A percentile compares a stretch with the other conserved stretches of the same genome.
Conservation (phyloP, 2,329 filamentous ascomycete genomes). For the Didymellaceae sp. region DNA sequence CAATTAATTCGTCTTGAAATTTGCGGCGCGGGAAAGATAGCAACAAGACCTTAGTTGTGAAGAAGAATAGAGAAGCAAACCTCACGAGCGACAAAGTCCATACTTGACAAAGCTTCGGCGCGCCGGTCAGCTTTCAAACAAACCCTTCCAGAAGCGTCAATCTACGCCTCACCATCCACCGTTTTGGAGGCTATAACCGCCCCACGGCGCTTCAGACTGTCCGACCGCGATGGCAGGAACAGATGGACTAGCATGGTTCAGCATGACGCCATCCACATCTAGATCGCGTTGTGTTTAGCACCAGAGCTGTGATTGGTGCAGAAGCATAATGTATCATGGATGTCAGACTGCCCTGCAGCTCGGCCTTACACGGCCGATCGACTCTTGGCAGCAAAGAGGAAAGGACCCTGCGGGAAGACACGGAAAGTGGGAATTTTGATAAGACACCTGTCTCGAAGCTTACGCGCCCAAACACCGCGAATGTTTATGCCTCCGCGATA, state of each 20-base stretch:
- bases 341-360: constrained; percentile 14
- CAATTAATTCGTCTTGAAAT: constrained; percentile 2
- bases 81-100: not conserved
- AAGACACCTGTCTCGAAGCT: constrained; percentile 1
- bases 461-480: constrained; percentile 1
- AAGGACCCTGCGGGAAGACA: constrained; percentile 3
- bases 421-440: constrained; percentile 6
- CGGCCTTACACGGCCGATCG: constrained; percentile 12
- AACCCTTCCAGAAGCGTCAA: constrained; percentile 27
- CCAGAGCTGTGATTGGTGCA: constrained; percentile 17
- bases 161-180: constrained; percentile 33
- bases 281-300: constrained; percentile 20
- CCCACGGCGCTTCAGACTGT: constrained; percentile 17
- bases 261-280: constrained; percentile 32
- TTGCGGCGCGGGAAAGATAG: not conserved
- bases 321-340: not conserved
- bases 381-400: constrained; percentile 6
- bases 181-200: constrained; percentile 19
- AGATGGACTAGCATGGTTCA: constrained; percentile 37
- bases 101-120: constrained; percentile 10
- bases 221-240: constrained; percentile 34
- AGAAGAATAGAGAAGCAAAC: not conserved
- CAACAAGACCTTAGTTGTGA: not conserved
- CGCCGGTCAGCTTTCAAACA: constrained; percentile 10
- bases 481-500: constrained; percentile 1